These are phyloP conservation scores for Aureobasidium zeae DNA, from an alignment of 2,329 filamentous ascomycete species.

Conservation along the genomic window DNA sequence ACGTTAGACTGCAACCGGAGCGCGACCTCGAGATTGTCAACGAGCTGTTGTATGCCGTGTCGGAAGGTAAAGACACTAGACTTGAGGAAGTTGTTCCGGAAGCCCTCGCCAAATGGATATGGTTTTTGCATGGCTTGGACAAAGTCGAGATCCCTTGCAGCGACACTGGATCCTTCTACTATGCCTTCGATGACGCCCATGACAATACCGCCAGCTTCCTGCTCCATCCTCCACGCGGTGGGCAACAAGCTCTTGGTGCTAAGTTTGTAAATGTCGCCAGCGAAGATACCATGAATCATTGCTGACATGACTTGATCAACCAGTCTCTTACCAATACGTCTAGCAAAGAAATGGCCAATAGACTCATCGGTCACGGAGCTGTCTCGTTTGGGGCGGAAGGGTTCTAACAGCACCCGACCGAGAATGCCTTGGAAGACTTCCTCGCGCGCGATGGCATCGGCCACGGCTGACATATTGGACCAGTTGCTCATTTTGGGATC, in stretches of 20 bases:
- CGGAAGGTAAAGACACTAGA: constrained; percentile 37
- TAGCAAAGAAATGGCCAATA: constrained; percentile 55
- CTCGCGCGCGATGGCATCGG: constrained; percentile 38
- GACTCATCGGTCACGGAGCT: constrained; percentile 54
- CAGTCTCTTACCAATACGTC: constrained; percentile 45
- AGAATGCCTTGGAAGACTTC: constrained; percentile 46
- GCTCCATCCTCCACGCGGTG: constrained; percentile 41
- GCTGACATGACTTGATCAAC: constrained; percentile 69
- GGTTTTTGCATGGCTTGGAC: constrained; percentile 21
- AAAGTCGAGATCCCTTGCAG: constrained; percentile 28
- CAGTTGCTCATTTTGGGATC: constrained; percentile 28
- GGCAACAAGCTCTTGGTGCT: constrained; percentile 60
- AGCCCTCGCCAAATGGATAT: constrained; percentile 20
- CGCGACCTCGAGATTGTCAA: constrained; percentile 28
- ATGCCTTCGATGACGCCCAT: constrained; percentile 24
- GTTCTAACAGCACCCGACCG: constrained; percentile 30
- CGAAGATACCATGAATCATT: constrained; percentile 78
- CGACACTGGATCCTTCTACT: constrained; percentile 28
- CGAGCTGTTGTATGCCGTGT: constrained; percentile 35
- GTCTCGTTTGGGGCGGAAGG: constrained; percentile 22
- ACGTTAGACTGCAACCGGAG: constrained; percentile 33
- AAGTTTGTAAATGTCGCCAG: constrained; percentile 73
- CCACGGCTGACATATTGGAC: constrained; percentile 24
- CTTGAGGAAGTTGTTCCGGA: constrained; percentile 26
- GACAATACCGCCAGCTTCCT: constrained; percentile 32